Evolutionary conservation across 202 grass and related monocot species (phyloP), one percentile per base, ranked within the genome.

Genomic region (Carex arenaria): DNA sequence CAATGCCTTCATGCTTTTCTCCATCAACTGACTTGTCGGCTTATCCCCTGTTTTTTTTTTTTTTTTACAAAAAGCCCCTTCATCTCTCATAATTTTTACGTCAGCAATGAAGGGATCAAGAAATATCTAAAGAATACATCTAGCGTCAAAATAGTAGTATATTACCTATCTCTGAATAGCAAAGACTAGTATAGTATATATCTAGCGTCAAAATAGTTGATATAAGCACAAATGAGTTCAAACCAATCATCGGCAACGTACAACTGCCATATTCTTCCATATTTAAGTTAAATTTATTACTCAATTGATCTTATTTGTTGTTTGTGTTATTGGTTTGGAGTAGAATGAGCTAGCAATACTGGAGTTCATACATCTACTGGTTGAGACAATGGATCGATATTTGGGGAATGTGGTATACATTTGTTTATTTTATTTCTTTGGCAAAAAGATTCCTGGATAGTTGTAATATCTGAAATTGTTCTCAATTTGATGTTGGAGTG

Each of bases 301-400:
- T 1, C 13, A 9, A 72, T 77, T 14, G 11, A 84, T 51, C 14
- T 89, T 56, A 78, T 0, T 22, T 62, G 11, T 80, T 45, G 22
- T 64, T 87, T 55, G 0, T 64, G 4, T 2, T 45, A 32, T 20
- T 14, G 86, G 36, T 20, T 56, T 72, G 88, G 84, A 65, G 18
- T 86, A 99, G 96, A 99, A 99, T 88, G 95, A 95, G 81, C 80
- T 98, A 82, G 95, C 95, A 80, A 95, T 90, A 79, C 89, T 98
- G 1, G 95, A 98, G 76, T 98, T 95, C 86, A 98, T 98, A 87
- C 95, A 98, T 95, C 90, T 98, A 12, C 86, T 98, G 4, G 95
- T 98, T 67, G 93, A 98, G 79, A 95, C 93, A 19, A 95, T 98
- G 90, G 95, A 98, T 74, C 89, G 91, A 20, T 93, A 95, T 89